A percentile compares a stretch with the other conserved stretches of the same genome.
phyloP scores from a whole-genome alignment of 2,329 filamentous ascomycete species.

The Phialophora macrospora region DNA sequence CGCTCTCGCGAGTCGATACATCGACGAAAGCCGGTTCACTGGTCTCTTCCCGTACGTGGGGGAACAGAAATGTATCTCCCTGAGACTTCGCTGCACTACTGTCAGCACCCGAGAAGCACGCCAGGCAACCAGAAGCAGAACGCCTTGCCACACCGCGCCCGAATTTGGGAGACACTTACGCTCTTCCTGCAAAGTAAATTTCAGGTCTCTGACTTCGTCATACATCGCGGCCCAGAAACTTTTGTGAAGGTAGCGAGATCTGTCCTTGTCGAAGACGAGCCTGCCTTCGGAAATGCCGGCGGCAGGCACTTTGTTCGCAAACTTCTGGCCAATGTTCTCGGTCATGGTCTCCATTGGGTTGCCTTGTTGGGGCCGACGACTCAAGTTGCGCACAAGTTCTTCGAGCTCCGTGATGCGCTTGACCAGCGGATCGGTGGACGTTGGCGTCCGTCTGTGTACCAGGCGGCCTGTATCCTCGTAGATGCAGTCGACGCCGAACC shows the following conservation, averaged over 20 bases:
- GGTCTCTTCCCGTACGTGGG: background rate
- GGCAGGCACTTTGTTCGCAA: background rate
- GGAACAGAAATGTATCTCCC: slow-evolving; percentile 11
- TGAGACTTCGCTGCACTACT: background rate
- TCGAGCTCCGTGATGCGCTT: slow-evolving; percentile 17
- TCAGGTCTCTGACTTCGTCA: slow-evolving; percentile 25
- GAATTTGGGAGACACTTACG: background rate
- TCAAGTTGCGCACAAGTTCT: slow-evolving; percentile 20
- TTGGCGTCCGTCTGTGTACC: slow-evolving; percentile 12
- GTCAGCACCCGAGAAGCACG: background rate
- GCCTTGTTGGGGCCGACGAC: slow-evolving; percentile 15
- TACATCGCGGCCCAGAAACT: slow-evolving; percentile 25
- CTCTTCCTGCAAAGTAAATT: slow-evolving; percentile 18
- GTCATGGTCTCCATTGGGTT: slow-evolving; percentile 21
- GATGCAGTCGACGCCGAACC: slow-evolving; percentile 14
- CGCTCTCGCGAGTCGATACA: slow-evolving; percentile 9
- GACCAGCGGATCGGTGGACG: slow-evolving; percentile 6
- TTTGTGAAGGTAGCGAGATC: slow-evolving; percentile 23
- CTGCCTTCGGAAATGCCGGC: slow-evolving; percentile 5
- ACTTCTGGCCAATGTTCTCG: slow-evolving; percentile 13
- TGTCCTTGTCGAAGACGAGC: slow-evolving; percentile 20
- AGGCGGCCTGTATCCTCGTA: slow-evolving; percentile 16
- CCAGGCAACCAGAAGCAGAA: background rate
- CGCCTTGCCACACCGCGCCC: background rate
- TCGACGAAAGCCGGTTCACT: slow-evolving; percentile 10